A percentile compares a stretch with the other conserved stretches of the same genome.
phyloP scores from a whole-genome alignment of 1,284 basidiomycete genomes.

The Schizopora paradoxa region DNA sequence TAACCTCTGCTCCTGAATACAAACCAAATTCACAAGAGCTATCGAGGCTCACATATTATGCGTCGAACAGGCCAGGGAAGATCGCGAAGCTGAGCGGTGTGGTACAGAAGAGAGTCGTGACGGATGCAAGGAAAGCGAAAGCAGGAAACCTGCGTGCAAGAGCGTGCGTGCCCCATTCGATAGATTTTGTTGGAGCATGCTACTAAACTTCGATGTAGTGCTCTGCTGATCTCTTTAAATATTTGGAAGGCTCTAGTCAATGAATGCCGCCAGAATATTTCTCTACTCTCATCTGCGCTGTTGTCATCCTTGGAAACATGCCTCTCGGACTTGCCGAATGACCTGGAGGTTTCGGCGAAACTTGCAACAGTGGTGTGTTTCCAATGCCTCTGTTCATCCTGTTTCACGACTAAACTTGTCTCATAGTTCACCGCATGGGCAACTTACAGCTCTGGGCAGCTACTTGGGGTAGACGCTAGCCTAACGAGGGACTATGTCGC shows the following conservation, averaged over 20 bases:
- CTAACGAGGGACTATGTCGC: conserved; percentile 71
- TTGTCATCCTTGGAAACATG: conserved; percentile 69
- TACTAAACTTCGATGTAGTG: conserved; percentile 38
- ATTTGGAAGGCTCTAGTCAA: conserved; percentile 83
- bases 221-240: conserved; percentile 81
- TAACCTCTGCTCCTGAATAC: conserved; percentile 75
- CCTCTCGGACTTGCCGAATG: conserved; percentile 57
- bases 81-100: conserved; percentile 82
- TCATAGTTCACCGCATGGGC: conserved; percentile 84
- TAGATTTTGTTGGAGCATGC: conserved; percentile 5
- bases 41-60: conserved; percentile 89
- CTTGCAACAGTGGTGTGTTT: conserved; percentile 74
- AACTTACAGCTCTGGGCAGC: conserved; percentile 83
- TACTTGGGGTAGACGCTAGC: conserved; percentile 71
- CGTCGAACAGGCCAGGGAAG: conserved; percentile 85
- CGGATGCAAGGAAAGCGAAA: conserved; percentile 65
- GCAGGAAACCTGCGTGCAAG: conserved; percentile 72
- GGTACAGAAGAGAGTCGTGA: conserved; percentile 71
- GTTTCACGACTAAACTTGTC: background rate
- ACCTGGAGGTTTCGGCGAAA: conserved; percentile 82
- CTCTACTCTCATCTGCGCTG: conserved; percentile 76
- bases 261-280: conserved; percentile 86
- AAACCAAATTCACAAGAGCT: conserved; percentile 87
- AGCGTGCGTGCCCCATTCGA: conserved; percentile 53
- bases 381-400: background rate